A percentile compares a stretch with the other conserved stretches of the same genome.
Conservation (phyloP, 2,329 filamentous ascomycete species). For the Colletotrichum agaves region DNA sequence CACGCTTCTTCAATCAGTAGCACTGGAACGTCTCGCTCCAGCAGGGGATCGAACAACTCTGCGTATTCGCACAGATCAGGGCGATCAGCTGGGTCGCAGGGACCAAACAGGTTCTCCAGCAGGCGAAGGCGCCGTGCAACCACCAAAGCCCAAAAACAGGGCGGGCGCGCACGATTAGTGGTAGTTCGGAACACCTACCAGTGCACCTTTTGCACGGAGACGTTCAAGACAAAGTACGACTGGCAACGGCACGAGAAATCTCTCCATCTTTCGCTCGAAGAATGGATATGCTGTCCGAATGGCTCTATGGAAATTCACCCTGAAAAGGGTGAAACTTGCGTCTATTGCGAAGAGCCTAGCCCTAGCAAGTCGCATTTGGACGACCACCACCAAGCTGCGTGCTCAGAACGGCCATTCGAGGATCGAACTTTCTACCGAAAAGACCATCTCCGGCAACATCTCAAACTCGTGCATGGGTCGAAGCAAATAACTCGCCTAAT, state of each 20-base stretch:
- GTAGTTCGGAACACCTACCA: slow-evolving; percentile 44
- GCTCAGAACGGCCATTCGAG: slow-evolving; percentile 58
- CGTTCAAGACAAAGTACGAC: slow-evolving; percentile 56
- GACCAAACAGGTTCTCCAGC: neutral
- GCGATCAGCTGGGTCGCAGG: slow-evolving; percentile 35
- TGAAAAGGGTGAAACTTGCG: slow-evolving; percentile 53
- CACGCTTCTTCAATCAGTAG: slow-evolving; percentile 32
- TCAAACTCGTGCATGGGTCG: slow-evolving; percentile 53
- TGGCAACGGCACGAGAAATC: slow-evolving; percentile 63
- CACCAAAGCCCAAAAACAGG: neutral
- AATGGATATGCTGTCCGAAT: slow-evolving; percentile 56
- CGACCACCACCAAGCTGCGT: slow-evolving; percentile 54
- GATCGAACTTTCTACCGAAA: slow-evolving; percentile 58
- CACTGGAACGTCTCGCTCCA: slow-evolving; percentile 29
- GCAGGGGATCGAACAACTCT: slow-evolving; percentile 38
- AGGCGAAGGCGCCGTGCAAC: slow-evolving; percentile 18
- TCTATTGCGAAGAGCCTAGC: slow-evolving; percentile 49
- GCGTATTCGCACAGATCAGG: slow-evolving; percentile 46
- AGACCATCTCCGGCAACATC: slow-evolving; percentile 56
- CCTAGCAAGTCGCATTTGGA: slow-evolving; percentile 49
- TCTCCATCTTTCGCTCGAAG: slow-evolving; percentile 57
- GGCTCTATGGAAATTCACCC: slow-evolving; percentile 52
- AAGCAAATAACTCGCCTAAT: slow-evolving; percentile 58
- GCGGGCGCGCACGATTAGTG: slow-evolving; percentile 2
- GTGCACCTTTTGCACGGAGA: slow-evolving; percentile 59